phyloP scores from a whole-genome alignment of 495 filamentous ascomycete genomes.

The Hypoxylon fuscum region DNA sequence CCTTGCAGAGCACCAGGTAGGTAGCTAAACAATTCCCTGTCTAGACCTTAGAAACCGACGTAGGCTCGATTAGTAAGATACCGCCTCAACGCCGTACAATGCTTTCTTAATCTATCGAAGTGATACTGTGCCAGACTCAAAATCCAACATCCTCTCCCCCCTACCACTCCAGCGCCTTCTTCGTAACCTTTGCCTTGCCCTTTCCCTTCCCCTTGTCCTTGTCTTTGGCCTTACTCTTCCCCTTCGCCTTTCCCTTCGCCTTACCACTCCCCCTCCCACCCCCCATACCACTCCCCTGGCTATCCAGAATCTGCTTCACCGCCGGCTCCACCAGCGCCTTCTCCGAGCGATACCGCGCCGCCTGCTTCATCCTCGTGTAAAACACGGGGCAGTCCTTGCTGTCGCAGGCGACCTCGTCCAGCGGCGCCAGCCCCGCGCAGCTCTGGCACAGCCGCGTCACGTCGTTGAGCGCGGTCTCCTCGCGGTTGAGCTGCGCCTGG shows the following conservation, averaged over 20 bases:
- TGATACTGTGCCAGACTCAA: background rate
- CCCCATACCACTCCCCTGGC: constrained; percentile 27
- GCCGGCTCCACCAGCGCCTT: constrained; percentile 65
- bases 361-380: constrained; percentile 82
- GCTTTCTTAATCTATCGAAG: background rate
- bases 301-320: constrained; percentile 64
- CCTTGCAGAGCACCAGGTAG: too few species aligned
- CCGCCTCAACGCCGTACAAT: constrained; percentile 8
- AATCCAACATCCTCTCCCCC: background rate
- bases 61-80: too few species aligned
- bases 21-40: background rate
- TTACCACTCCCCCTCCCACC: constrained; percentile 51
- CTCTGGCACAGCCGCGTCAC: constrained; percentile 82
- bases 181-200: too few species aligned
- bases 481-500: constrained; percentile 64
- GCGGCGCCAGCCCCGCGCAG: constrained; percentile 75
- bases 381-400: constrained; percentile 93
- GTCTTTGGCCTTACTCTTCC: too few species aligned
- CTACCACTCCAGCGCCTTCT: too few species aligned
- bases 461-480: constrained; percentile 71
- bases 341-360: constrained; percentile 66
- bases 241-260: too few species aligned
- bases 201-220: too few species aligned
- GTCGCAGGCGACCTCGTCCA: constrained; percentile 83
- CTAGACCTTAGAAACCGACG: too few species aligned